phyloP scores from a whole-genome alignment of 2,329 filamentous ascomycete species.

The Huntiella decipiens region DNA sequence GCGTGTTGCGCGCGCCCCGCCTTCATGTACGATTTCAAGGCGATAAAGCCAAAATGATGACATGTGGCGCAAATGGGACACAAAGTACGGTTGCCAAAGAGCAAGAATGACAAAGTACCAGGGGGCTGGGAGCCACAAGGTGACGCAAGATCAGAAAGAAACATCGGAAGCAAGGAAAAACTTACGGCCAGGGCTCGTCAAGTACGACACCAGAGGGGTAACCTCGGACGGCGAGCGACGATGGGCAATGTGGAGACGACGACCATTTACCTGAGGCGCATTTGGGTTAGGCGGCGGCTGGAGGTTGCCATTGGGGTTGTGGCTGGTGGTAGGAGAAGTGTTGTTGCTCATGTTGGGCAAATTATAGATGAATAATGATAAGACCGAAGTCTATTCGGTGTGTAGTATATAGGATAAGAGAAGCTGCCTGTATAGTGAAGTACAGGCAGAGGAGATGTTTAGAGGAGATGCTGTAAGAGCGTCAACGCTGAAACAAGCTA shows the following conservation, averaged over 20 bases:
- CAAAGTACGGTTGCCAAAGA: no score
- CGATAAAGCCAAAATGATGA: no score
- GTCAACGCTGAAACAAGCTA: conserved; percentile 2
- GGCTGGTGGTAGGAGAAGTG: conserved; percentile 35
- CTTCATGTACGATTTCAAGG: no score
- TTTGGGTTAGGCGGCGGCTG: neutral
- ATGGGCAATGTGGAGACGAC: conserved; percentile 91
- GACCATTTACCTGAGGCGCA: conserved; percentile 57
- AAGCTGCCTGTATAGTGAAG: neutral
- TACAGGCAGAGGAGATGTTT: neutral
- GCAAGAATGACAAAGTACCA: neutral
- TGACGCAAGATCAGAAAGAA: no score
- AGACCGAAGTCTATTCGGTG: neutral
- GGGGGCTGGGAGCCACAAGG: neutral
- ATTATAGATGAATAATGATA: neutral
- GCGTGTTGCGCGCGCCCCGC: no score
- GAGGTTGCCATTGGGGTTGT: conserved; percentile 26
- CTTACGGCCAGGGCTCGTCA: conserved; percentile 45
- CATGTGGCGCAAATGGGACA: no score
- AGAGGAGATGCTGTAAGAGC: conserved; percentile 3
- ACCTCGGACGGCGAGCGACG: conserved; percentile 92
- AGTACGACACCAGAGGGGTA: conserved; percentile 94
- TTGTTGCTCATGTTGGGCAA: conserved; percentile 15
- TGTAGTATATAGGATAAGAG: neutral
- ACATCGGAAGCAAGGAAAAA: conserved; percentile 13